A percentile compares a stretch with the other conserved stretches of the same genome.
Evolutionary conservation across 257 asterid genomes (phyloP).

Genomic region (Solanum okadae): DNA sequence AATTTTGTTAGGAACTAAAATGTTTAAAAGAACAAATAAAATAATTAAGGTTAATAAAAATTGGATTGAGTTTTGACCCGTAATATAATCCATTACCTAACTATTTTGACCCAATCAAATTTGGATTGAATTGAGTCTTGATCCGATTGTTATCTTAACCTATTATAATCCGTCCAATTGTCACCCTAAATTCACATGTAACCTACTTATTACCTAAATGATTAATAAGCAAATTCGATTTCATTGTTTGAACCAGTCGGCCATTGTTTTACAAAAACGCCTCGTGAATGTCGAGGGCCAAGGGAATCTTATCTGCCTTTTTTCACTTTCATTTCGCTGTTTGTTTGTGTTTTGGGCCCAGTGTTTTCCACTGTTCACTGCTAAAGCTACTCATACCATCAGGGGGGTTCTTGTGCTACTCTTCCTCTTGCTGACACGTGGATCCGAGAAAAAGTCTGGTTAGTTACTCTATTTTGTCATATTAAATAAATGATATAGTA

Average conservation of each 20-base stretch:
- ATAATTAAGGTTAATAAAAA: no score
- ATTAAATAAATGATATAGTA: neutral
- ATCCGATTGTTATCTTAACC: no score
- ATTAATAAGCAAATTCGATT: neutral
- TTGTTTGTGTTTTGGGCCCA: neutral
- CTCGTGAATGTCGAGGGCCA: neutral
- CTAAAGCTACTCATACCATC: neutral
- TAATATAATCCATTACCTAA: no score
- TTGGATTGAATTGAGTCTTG: accelerated
- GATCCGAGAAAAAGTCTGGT: neutral
- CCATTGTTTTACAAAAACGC: neutral
- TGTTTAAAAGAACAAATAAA: neutral
- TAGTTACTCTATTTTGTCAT: neutral
- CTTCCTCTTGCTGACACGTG: neutral
- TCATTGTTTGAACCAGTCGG: neutral
- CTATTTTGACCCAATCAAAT: no score
- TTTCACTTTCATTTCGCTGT: neutral
- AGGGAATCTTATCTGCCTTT: neutral
- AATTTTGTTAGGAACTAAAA: neutral
- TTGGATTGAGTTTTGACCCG: accelerated
- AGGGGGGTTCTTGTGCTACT: neutral
- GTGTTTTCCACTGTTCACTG: neutral
- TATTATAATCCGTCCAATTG: accelerated
- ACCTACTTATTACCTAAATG: neutral
- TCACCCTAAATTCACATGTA: neutral